These are phyloP conservation scores for Penicillium sp. DNA, from an alignment of 2,329 filamentous ascomycete species.

Conservation along the genomic window DNA sequence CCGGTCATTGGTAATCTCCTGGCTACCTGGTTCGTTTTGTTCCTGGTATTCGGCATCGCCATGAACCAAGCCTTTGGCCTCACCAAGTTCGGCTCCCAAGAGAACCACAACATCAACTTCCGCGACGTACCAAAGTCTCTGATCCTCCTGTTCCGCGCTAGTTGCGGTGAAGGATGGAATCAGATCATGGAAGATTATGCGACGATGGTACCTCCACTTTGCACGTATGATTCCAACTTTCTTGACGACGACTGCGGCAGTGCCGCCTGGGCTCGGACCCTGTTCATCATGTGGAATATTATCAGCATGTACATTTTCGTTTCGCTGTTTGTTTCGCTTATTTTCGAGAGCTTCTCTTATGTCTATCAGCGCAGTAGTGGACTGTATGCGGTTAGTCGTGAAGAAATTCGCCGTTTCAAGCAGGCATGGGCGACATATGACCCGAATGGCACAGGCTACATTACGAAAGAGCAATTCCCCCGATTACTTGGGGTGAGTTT, in stretches of 20 bases:
- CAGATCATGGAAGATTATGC: slow-evolving; percentile 95
- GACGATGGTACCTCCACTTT: slow-evolving; percentile 75
- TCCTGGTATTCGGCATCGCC: slow-evolving; percentile 94
- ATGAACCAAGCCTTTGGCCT: slow-evolving; percentile 94
- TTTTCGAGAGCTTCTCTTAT: slow-evolving; percentile 99
- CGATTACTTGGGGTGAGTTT: slow-evolving; percentile 72
- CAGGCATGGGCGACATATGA: slow-evolving; percentile 97
- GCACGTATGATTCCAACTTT: slow-evolving; percentile 72
- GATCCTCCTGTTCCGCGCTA: slow-evolving; percentile 90
- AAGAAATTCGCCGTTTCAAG: slow-evolving; percentile 96
- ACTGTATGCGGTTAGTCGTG: slow-evolving; percentile 84
- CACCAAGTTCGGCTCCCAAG: slow-evolving; percentile 77
- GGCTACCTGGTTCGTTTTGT: slow-evolving; percentile 96
- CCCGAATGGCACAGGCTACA: slow-evolving; percentile 86
- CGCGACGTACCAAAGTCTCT: slow-evolving; percentile 91
- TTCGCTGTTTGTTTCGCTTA: slow-evolving; percentile 95
- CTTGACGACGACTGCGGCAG: slow-evolving; percentile 93
- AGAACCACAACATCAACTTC: slow-evolving; percentile 83
- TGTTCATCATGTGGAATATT: slow-evolving; percentile 98
- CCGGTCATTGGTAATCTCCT: slow-evolving; percentile 87
- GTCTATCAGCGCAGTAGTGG: slow-evolving; percentile 96
- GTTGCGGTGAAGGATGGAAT: slow-evolving; percentile 96
- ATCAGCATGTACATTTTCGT: slow-evolving; percentile 99
- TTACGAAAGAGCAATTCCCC: slow-evolving; percentile 86
- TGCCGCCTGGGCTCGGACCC: slow-evolving; percentile 78